phyloP scores from a whole-genome alignment of 2,329 filamentous ascomycete species.

The Neonectria faginata region DNA sequence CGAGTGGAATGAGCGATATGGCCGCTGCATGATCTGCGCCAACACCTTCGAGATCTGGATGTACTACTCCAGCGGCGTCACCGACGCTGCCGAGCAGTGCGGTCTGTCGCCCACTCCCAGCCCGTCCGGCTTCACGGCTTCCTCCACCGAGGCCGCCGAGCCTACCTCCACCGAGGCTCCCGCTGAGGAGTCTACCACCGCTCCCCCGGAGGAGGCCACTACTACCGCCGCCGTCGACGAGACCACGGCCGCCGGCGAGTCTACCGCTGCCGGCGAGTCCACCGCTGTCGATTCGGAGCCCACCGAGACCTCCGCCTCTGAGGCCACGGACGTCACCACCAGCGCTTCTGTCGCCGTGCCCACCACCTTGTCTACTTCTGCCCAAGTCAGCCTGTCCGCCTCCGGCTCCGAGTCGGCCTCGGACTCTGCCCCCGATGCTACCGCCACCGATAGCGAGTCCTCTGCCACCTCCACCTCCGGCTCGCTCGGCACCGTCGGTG shows the following conservation, averaged over 20 bases:
- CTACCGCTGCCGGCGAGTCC: constrained; percentile 2
- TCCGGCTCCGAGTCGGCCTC: constrained; percentile 5
- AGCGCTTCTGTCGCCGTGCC: constrained; percentile 4
- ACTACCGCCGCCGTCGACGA: not conserved
- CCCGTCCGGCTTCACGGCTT: constrained; percentile 25
- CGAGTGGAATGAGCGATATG: constrained; percentile 55
- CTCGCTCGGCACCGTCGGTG: constrained; percentile 30
- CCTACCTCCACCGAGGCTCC: constrained; percentile 11
- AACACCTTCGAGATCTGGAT: constrained; percentile 59
- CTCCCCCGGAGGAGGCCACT: not conserved
- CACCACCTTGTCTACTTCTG: constrained; percentile 19
- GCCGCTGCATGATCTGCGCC: constrained; percentile 57
- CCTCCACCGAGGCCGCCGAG: not conserved
- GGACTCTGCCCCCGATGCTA: not conserved
- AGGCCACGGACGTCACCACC: not conserved
- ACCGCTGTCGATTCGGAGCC: not conserved
- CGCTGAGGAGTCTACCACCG: constrained; percentile 9
- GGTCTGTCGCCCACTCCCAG: constrained; percentile 37
- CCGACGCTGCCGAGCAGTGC: constrained; percentile 48
- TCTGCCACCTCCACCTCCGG: constrained; percentile 18
- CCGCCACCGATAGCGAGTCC: constrained; percentile 3
- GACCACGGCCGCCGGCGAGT: constrained; percentile 3
- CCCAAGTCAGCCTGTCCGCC: not conserved
- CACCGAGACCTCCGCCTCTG: not conserved
- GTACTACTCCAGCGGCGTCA: constrained; percentile 55